Percentiles rank a stretch among this genome's conserved stretches.
Conservation (phyloP, 106 monocot genomes). For the Vanilla planifolia region DNA sequence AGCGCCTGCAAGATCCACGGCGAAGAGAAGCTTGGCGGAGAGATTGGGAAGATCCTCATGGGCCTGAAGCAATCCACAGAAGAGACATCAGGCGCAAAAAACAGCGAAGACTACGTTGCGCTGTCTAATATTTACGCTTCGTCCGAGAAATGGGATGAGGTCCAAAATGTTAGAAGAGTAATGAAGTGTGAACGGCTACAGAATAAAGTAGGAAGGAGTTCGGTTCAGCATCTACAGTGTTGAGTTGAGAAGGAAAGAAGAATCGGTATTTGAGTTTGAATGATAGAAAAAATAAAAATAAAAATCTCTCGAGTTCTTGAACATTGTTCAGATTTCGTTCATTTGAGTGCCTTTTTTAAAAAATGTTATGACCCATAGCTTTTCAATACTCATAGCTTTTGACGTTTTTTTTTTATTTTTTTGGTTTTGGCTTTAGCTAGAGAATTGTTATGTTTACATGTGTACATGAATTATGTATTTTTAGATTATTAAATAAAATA, state of each 20-base stretch:
- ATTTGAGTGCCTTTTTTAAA: too few species aligned
- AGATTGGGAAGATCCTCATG: constrained; percentile 22
- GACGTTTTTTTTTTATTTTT: too few species aligned
- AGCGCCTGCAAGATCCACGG: constrained; percentile 34
- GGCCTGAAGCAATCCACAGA: not conserved
- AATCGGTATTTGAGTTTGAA: not conserved
- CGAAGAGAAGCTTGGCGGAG: constrained; percentile 12
- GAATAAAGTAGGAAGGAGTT: constrained; percentile 20
- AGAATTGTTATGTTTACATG: too few species aligned
- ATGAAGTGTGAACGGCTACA: constrained; percentile 19
- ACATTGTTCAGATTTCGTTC: too few species aligned
- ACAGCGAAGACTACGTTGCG: constrained; percentile 32
- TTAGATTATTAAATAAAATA: too few species aligned
- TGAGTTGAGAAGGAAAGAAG: not conserved
- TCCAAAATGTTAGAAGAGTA: constrained; percentile 15
- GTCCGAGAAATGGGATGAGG: constrained; percentile 35
- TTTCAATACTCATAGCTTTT: too few species aligned
- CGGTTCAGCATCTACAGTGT: constrained; percentile 6
- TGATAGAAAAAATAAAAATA: too few species aligned
- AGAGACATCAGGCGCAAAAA: not conserved
- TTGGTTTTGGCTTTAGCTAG: too few species aligned
- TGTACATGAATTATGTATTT: too few species aligned
- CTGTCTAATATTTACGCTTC: constrained; percentile 43
- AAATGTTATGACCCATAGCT: too few species aligned
- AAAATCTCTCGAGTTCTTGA: too few species aligned